Evolutionary conservation across 768 basidiomycete species (phyloP).

Genomic region (Trichaptum fuscoviolaceum): DNA sequence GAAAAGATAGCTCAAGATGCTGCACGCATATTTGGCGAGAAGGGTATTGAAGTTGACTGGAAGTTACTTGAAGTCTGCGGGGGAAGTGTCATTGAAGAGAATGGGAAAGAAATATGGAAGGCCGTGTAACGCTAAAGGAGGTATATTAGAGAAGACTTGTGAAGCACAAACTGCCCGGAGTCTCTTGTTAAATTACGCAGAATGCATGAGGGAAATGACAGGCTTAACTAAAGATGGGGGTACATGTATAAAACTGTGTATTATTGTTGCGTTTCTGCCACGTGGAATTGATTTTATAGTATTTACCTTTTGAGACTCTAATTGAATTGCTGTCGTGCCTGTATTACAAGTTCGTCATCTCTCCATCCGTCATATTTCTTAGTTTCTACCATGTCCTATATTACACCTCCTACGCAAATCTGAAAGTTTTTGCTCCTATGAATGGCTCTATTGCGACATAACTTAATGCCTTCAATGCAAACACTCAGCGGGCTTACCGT

Average conservation of each 20-base stretch:
- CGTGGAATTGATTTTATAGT: background rate
- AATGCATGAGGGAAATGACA: too few relatives aligned
- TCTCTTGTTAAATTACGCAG: too few relatives aligned
- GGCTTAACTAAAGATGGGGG: too few relatives aligned
- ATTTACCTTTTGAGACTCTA: background rate
- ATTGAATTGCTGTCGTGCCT: background rate
- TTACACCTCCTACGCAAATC: background rate
- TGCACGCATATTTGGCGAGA: slow-evolving; percentile 60
- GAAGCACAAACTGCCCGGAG: too few relatives aligned
- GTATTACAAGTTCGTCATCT: too few relatives aligned
- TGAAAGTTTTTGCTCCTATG: background rate
- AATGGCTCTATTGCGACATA: background rate
- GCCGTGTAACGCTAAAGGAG: background rate
- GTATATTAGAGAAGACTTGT: slow-evolving; percentile 4
- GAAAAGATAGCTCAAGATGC: slow-evolving; percentile 84
- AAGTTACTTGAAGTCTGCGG: slow-evolving; percentile 69
- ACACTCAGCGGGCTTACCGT: background rate
- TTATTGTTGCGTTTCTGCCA: background rate
- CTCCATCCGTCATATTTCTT: background rate
- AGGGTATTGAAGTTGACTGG: slow-evolving; percentile 85
- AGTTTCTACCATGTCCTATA: background rate
- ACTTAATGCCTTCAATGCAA: background rate
- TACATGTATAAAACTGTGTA: background rate
- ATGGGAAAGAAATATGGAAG: background rate
- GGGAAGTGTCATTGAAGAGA: slow-evolving; percentile 30